These are phyloP conservation scores for Hypomontagnella submonticulosa DNA, from an alignment of 495 filamentous ascomycete genomes.

Conservation along the genomic window DNA sequence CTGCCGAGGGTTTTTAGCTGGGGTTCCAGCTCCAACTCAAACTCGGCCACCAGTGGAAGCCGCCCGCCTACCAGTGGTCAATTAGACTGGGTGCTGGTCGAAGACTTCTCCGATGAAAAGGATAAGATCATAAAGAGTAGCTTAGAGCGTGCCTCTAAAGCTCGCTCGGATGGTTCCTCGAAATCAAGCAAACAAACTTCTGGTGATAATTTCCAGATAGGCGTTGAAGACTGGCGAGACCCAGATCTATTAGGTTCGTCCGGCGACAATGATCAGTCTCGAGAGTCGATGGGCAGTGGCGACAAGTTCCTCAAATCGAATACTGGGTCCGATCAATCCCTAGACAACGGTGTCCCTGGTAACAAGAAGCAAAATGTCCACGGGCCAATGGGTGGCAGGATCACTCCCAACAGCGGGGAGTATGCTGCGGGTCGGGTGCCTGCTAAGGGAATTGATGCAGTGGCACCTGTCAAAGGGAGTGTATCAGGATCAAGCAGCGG, in stretches of 20 bases:
- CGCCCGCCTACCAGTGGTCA: slow-evolving; percentile 86
- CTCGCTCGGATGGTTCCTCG: slow-evolving; percentile 37
- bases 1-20: slow-evolving; percentile 65
- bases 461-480: slow-evolving; percentile 41
- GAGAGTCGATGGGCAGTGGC: slow-evolving; percentile 18
- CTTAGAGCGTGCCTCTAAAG: slow-evolving; percentile 50
- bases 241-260: slow-evolving; percentile 71
- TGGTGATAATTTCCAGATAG: slow-evolving; percentile 85
- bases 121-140: slow-evolving; percentile 52
- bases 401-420: slow-evolving; percentile 81
- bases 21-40: slow-evolving; percentile 56
- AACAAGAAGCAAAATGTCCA: slow-evolving; percentile 51
- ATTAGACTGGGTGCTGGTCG: slow-evolving; percentile 78
- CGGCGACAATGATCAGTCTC: slow-evolving; percentile 31
- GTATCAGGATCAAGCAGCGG: slow-evolving; percentile 37
- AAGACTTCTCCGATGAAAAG: slow-evolving; percentile 71
- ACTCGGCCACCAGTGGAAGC: slow-evolving; percentile 48
- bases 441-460: slow-evolving; percentile 39
- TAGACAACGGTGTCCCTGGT: slow-evolving; percentile 40
- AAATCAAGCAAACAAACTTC: slow-evolving; percentile 41
- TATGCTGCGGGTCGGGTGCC: slow-evolving; percentile 60
- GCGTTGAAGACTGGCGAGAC: slow-evolving; percentile 92
- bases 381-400: slow-evolving; percentile 71
- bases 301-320: slow-evolving; percentile 34
- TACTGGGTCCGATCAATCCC: slow-evolving; percentile 32